A percentile compares a stretch with the other conserved stretches of the same genome.
These are phyloP conservation scores for Wakefieldia striispora DNA, from an alignment of 768 basidiomycete species.

Conservation along the genomic window DNA sequence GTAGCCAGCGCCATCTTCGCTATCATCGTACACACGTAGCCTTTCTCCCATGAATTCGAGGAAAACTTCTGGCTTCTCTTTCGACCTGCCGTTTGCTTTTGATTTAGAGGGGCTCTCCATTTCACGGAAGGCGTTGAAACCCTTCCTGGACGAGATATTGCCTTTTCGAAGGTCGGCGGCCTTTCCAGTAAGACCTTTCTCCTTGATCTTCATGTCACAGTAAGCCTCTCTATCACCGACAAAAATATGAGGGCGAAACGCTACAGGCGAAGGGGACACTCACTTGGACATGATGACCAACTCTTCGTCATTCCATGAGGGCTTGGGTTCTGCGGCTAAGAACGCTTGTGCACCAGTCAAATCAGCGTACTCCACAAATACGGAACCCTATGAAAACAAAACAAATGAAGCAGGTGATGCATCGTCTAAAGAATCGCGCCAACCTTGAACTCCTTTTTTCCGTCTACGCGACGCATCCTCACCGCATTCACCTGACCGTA, in stretches of 20 bases:
- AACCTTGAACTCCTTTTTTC: conserved; percentile 87
- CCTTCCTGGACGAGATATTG: conserved; percentile 45
- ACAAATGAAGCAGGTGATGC: not conserved
- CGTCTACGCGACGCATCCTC: conserved; percentile 79
- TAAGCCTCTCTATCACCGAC: conserved; percentile 64
- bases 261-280: conserved; percentile 18
- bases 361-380: conserved; percentile 88
- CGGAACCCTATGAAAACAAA: conserved; percentile 64
- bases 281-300: conserved; percentile 88
- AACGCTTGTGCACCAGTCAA: conserved; percentile 68
- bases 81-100: conserved; percentile 33
- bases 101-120: conserved; percentile 45
- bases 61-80: conserved; percentile 56
- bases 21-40: conserved; percentile 52
- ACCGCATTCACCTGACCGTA: conserved; percentile 81
- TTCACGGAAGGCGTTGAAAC: conserved; percentile 81
- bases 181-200: conserved; percentile 83
- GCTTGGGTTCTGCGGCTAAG: conserved; percentile 78
- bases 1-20: conserved; percentile 49
- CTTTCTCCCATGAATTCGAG: conserved; percentile 75
- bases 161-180: conserved; percentile 61
- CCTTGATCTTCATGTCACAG: conserved; percentile 94
- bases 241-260: not conserved
- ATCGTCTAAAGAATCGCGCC: conserved; percentile 6
- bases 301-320: conserved; percentile 72